phyloP scores from a whole-genome alignment of 2,329 filamentous ascomycete genomes.

The Gyromitra esculenta region DNA sequence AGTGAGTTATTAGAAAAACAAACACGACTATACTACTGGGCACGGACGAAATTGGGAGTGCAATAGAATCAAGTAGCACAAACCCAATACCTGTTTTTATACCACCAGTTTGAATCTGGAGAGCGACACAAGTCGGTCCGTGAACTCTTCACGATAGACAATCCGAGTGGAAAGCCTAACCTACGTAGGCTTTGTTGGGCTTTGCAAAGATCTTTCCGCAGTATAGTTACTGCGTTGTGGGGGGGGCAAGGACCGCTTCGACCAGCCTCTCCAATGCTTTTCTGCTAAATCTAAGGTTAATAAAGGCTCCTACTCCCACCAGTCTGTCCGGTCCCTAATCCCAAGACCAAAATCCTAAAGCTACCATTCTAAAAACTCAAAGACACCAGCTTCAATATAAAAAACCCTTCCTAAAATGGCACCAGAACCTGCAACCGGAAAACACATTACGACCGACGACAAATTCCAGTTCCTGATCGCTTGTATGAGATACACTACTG shows the following conservation, averaged over 20 bases:
- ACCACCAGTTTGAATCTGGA: not conserved
- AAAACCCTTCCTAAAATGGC: not conserved
- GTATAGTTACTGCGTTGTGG: too few relatives aligned
- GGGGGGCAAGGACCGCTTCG: too few relatives aligned
- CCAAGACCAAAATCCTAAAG: not conserved
- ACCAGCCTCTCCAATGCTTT: too few relatives aligned
- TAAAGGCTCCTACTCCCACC: not conserved
- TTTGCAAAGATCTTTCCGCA: not conserved
- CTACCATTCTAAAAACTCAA: not conserved
- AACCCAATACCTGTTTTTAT: too few relatives aligned
- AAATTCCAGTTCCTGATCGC: constrained; percentile 20
- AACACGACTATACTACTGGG: not conserved
- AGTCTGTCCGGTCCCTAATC: not conserved
- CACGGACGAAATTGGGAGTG: too few relatives aligned
- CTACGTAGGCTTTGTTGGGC: not conserved
- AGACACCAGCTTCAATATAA: not conserved
- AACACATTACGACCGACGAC: not conserved
- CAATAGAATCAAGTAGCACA: too few relatives aligned
- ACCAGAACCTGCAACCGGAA: not conserved
- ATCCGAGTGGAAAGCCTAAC: not conserved
- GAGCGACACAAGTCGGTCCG: not conserved
- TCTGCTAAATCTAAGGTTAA: not conserved
- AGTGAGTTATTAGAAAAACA: not conserved
- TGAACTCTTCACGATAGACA: not conserved
- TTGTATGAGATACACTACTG: constrained; percentile 15